Conservation (phyloP, 768 basidiomycete genomes). For the Phanerodontia chrysosporium region DNA sequence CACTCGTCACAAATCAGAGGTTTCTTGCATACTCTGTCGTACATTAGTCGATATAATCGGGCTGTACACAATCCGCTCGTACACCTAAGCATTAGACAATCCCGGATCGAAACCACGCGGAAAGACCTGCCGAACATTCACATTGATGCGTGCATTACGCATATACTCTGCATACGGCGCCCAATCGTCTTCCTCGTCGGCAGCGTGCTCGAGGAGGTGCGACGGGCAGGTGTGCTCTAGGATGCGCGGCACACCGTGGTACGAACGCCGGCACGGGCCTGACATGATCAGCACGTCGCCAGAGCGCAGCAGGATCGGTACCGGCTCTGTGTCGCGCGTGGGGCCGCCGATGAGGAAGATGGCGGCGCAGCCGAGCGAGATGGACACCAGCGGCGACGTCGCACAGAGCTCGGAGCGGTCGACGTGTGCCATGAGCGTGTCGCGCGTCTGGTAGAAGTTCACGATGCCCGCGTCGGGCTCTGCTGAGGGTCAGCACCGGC, state of each 20-base stretch:
- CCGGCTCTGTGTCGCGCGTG: slow-evolving; percentile 72
- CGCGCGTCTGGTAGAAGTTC: slow-evolving; percentile 91
- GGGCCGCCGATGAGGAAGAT: slow-evolving; percentile 86
- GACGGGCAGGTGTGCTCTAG: slow-evolving; percentile 75
- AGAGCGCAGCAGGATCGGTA: slow-evolving; percentile 81
- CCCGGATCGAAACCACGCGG: slow-evolving; percentile 57
- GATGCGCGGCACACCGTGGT: slow-evolving; percentile 91
- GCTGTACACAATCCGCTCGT: no score
- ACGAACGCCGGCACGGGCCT: slow-evolving; percentile 85
- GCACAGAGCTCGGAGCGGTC: slow-evolving; percentile 94
- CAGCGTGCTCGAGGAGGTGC: slow-evolving; percentile 37
- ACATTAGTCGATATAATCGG: no score
- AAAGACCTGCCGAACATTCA: slow-evolving; percentile 90
- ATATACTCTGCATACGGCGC: slow-evolving; percentile 60
- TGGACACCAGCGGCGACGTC: slow-evolving; percentile 87
- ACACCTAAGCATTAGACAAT: background rate
- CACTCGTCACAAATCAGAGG: no score
- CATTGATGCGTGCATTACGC: slow-evolving; percentile 71
- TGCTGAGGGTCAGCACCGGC: slow-evolving; percentile 31
- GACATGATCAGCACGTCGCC: slow-evolving; percentile 95
- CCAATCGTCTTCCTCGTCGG: slow-evolving; percentile 45
- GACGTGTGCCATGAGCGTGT: slow-evolving; percentile 96
- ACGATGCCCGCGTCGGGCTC: slow-evolving; percentile 96
- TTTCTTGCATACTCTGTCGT: background rate
- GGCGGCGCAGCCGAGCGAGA: slow-evolving; percentile 91